Percentiles rank a stretch among this genome's conserved stretches.
These are phyloP conservation scores for Mycena kentingensis DNA, from an alignment of 768 basidiomycete species.

Conservation along the genomic window DNA sequence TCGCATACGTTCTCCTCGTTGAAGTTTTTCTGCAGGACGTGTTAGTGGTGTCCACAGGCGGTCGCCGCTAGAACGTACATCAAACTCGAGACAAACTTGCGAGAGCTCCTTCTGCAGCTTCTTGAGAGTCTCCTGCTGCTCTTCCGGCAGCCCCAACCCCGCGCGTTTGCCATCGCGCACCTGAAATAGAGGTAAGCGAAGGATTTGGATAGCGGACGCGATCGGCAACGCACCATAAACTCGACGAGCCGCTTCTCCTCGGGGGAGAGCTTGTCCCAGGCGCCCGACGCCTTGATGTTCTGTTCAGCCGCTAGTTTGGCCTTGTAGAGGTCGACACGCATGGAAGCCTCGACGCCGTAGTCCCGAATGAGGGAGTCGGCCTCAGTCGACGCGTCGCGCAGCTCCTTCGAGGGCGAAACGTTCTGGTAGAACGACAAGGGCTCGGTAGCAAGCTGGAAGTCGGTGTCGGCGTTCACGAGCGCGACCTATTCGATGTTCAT, in stretches of 20 bases:
- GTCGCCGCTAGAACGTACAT: conserved; percentile 44
- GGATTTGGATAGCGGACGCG: no score
- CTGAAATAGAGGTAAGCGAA: conserved; percentile 34
- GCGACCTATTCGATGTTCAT: conserved; percentile 43
- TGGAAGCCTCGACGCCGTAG: conserved; percentile 73
- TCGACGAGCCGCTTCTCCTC: conserved; percentile 82
- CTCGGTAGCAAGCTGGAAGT: conserved; percentile 51
- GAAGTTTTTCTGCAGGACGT: conserved; percentile 68
- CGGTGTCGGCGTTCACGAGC: conserved; percentile 63
- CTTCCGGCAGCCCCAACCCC: conserved; percentile 71
- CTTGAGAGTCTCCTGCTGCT: conserved; percentile 58
- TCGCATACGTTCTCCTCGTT: conserved; percentile 77
- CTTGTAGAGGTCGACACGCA: conserved; percentile 80
- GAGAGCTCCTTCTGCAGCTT: conserved; percentile 76
- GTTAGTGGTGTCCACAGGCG: not conserved
- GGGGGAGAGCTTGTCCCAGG: conserved; percentile 59
- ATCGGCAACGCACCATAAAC: conserved; percentile 57
- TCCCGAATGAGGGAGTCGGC: conserved; percentile 73
- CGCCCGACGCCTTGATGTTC: conserved; percentile 63
- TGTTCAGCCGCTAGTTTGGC: conserved; percentile 71
- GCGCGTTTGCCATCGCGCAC: conserved; percentile 78
- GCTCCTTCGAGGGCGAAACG: conserved; percentile 69
- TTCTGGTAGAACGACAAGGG: conserved; percentile 81
- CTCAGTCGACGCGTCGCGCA: conserved; percentile 80
- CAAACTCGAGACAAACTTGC: conserved; percentile 76